Base-by-base conservation (phyloP, 805 yeast species). In the Pichia manshurica region DNA sequence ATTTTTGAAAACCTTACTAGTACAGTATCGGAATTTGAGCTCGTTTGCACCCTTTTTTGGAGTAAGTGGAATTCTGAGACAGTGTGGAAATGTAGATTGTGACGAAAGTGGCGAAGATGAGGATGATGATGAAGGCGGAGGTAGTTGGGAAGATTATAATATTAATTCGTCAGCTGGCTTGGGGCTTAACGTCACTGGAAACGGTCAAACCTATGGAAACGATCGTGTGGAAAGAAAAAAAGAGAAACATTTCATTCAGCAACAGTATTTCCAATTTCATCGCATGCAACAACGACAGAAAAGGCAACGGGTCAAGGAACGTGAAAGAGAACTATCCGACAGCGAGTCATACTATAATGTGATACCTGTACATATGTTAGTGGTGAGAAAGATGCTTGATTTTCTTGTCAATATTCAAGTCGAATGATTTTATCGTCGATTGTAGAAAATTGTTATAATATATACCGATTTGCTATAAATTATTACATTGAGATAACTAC, bases 281-380 rank as follows among this genome's bases (percentile, higher is more conserved):
- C 47, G 46, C 35, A 50, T 49, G 44, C 58, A 52, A 23, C 50
- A 46, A 35, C 43, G 44, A 28, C 52, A 47, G 28, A 34, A 45
- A n/a, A 43, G 43, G 35, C 38, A 35, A 19, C 32, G 34, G 16
- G 9, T 33, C 3, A 41, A 34, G 23, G 51, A 42, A 23, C 48
- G 44, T 16, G 51, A 42, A 9, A 44, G 35, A 19, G 53, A 44
- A 7, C 28, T 42, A 7, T 16, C 31, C 3, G 43, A 39, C 4
- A 33, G 37, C 38, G 45, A 49, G 5, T 57, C 55, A 4, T 60
- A 37, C 6, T n/a, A 62, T 13, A 66, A 76, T 0, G 64, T 81
- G 34, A 69, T 80, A 2, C 95, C 95, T 22, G 82, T 89, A 83
- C 91, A 86, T 61, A 73, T 85, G 21, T 64, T 76, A 13, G 81